Percentiles rank a stretch among this genome's conserved stretches.
phyloP scores from a whole-genome alignment of 2,329 filamentous ascomycete genomes.

The Diaporthe sp. region DNA sequence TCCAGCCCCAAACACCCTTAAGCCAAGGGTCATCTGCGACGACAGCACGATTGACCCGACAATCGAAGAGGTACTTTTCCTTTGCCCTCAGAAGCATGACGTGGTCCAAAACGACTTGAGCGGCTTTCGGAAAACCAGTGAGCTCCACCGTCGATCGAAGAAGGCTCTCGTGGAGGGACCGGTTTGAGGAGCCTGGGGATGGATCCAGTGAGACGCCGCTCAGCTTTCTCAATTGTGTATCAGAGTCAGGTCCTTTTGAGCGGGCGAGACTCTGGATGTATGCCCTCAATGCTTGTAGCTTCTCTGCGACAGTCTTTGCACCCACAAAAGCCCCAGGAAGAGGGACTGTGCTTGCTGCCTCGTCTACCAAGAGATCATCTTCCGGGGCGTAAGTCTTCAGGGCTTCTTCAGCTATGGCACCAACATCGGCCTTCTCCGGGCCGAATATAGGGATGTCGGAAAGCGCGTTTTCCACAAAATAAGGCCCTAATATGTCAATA shows the following conservation, averaged over 20 bases:
- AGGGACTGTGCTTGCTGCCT: conserved; percentile 51
- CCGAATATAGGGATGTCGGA: conserved; percentile 71
- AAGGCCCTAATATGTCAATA: conserved; percentile 66
- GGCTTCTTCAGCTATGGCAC: conserved; percentile 57
- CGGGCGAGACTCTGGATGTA: conserved; percentile 42
- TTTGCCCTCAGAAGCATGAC: conserved; percentile 72
- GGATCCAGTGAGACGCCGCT: conserved; percentile 37
- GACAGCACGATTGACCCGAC: conserved; percentile 75
- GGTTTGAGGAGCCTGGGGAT: conserved; percentile 57
- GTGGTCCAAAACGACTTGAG: conserved; percentile 68
- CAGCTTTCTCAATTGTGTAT: conserved; percentile 30
- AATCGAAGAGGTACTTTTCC: conserved; percentile 75
- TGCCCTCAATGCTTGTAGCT: conserved; percentile 62
- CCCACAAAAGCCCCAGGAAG: conserved; percentile 59
- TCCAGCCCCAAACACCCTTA: conserved; percentile 84
- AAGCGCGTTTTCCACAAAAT: conserved; percentile 67
- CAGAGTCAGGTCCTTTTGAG: conserved; percentile 39
- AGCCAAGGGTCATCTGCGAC: conserved; percentile 80
- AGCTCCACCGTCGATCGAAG: conserved; percentile 61
- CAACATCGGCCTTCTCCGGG: conserved; percentile 60
- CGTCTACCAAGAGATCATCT: conserved; percentile 53
- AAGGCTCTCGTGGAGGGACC: conserved; percentile 70
- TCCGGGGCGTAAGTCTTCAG: conserved; percentile 54
- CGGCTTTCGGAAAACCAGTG: conserved; percentile 63
- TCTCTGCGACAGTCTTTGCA: conserved; percentile 61